phyloP scores from a whole-genome alignment of 192 early-diverging fungal genomes.

The Coemansia sp. region DNA sequence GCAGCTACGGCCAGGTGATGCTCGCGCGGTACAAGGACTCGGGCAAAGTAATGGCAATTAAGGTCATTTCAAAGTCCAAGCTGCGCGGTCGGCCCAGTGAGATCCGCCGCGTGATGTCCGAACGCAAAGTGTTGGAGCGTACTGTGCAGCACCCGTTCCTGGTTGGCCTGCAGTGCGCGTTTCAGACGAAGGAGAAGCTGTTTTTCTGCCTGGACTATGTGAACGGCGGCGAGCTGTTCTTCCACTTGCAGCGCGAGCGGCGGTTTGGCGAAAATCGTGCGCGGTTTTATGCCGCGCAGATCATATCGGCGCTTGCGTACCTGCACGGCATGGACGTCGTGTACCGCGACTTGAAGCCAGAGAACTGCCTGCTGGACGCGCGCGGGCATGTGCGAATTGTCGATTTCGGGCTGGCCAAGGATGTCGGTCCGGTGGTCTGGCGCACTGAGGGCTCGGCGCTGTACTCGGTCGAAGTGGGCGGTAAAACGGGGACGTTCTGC shows the following conservation, averaged over 20 bases:
- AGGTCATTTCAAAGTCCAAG: slow-evolving; percentile 68
- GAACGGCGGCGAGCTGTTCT: slow-evolving; percentile 73
- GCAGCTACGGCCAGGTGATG: slow-evolving; percentile 74
- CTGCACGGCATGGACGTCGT: slow-evolving; percentile 61
- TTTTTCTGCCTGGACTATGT: slow-evolving; percentile 75
- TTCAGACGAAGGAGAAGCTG: slow-evolving; percentile 72
- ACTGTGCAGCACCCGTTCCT: slow-evolving; percentile 61
- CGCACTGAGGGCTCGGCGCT: slow-evolving; percentile 74
- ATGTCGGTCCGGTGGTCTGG: slow-evolving; percentile 59
- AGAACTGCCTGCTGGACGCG: slow-evolving; percentile 65
- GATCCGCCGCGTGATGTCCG: slow-evolving; percentile 63
- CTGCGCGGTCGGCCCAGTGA: slow-evolving; percentile 63
- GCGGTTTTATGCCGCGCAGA: slow-evolving; percentile 57
- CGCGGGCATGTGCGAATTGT: slow-evolving; percentile 80
- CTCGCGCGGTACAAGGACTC: slow-evolving; percentile 75
- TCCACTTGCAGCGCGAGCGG: slow-evolving; percentile 67
- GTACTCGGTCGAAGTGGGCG: slow-evolving; percentile 55
- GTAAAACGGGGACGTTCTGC: slow-evolving; percentile 72
- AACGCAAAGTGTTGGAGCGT: slow-evolving; percentile 61
- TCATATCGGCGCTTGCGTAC: slow-evolving; percentile 52
- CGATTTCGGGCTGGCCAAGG: slow-evolving; percentile 89
- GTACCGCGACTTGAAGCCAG: slow-evolving; percentile 71
- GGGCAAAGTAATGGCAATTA: slow-evolving; percentile 64
- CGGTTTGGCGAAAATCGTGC: slow-evolving; percentile 61
- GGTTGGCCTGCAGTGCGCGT: slow-evolving; percentile 68